Evolutionary conservation across 495 filamentous ascomycete genomes (phyloP), one percentile per base, ranked within the genome.

Genomic region (Neurospora sp.): DNA sequence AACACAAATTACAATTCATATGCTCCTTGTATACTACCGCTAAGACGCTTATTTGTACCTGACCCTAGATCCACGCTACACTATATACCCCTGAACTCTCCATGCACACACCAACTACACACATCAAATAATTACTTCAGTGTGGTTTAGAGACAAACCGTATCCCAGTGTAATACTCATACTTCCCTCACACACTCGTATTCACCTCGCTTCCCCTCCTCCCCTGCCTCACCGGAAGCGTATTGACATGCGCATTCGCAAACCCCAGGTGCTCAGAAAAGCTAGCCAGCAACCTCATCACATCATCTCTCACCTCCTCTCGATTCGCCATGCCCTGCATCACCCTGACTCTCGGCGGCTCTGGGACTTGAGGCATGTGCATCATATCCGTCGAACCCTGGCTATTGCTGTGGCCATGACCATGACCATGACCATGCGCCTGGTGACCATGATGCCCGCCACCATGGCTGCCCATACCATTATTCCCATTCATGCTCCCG

Each of bases 221-320:
- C 3, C 69, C 78, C 27, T 65, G 45, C 70, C 76, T 69, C 61
- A 80, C 79, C 42, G 80, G 77, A 61, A 82, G 72, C 69, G 74
- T 69, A n/a, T 74, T 73, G 3, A 83, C 70, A 59, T 75, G 74
- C 10, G 72, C 71, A 39, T 79, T 81, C 31, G 78, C 75, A 71
- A 78, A 76, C 27, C 70, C 72, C 6, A 87, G 76, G 70, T 86
- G 84, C 17, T 85, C 83, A 27, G 80, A 78, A 10, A 89, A 79
- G 59, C 82, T 86, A 8, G 80, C 84, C 40, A 90, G 75, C 48
- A 89, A 76, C 6, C 88, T 77, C 70, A 83, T 81, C 70, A 90
- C 76, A 80, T 91, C 89, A 7, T 84, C 82, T n/a, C 80, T 75
- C 74, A 90, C 81, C 71, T 88, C 81, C 16, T 82, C 81, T 1